Base-by-base conservation (phyloP, 169 alveolate species). In the Toxoplasma gondii region DNA sequence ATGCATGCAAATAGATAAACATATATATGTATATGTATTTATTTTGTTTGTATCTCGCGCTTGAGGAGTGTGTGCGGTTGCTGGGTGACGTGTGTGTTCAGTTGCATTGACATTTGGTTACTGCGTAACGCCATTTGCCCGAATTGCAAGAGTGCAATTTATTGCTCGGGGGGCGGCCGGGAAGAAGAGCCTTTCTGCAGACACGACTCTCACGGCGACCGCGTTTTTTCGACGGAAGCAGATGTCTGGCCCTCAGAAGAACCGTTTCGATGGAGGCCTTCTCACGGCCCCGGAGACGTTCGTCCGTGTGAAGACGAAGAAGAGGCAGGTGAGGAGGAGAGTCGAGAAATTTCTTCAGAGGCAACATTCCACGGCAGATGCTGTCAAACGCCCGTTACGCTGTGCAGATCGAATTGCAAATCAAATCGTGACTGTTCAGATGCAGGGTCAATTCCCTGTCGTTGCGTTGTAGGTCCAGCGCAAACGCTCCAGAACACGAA, bases 51-150 rank as follows among this genome's bases (percentile, higher is more conserved):
- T n/a, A n/a, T n/a, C n/a, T n/a, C n/a, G n/a, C n/a, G n/a, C n/a
- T n/a, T n/a, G n/a, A n/a, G n/a, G 58, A 49, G 58, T 49, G 58
- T 49, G 58, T 49, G 4, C 58, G 12, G 4, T 49, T 4, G 58
- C 58, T 49, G 58, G 4, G 58, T 67, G 4, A 12, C 5, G n/a
- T 84, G 41, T 36, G 31, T 82, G 31, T 82, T 2, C 92, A 92
- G 94, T 54, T 97, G 98, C 88, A 97, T 97, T 93, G 98, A 97
- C 86, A 96, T 96, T 67, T 97, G 98, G 98, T 94, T 97, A 78
- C 95, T 97, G 82, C 95, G 98, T 82, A 97, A 96, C 92, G 98
- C 98, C 53, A 96, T 96, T 43, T 97, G 98, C 54, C 98, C 98
- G n/a, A 96, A 96, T 67, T 97, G 98, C 94, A 97, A 97, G 39